Base-by-base conservation (phyloP, 352 stramenopile species). In the Poterioochromonas sp. region DNA sequence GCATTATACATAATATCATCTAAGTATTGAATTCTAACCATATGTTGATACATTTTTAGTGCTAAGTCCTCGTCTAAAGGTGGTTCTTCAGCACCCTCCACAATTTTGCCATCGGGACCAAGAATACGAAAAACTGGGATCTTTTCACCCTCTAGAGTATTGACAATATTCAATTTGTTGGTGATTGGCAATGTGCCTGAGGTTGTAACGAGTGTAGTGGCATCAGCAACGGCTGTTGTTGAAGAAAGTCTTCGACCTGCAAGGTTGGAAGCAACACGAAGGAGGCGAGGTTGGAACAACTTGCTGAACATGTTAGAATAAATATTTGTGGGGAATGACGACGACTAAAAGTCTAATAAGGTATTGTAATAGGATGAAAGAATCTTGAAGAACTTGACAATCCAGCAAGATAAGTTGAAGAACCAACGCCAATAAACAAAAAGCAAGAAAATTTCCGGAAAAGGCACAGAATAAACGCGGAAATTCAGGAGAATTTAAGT, bases 1-100 rank as follows among this genome's bases (percentile, higher is more conserved):
- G 93, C 92, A 79, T 95, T 90, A 37, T 84, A 84, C 1, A 74
- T 90, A 74, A 99, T 91, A 74, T 92, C 92, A 86, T 99, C 95
- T 93, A 99, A 98, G 43, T 90, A 88, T 84, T 96, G 83, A 2
- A 94, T 70, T 32, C 88, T 82, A 51, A 91, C 82, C 84, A 93
- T 93, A 80, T 87, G 88, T 49, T 82, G 86, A 85, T 95, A 96
- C 63, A 96, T 93, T 69, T 91, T 82, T 32, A 88, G 85, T 73
- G 89, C 91, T 34, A 92, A 34, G 12, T 94, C 90, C 32, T 85
- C 83, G 35, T 88, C 86, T 0, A 96, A 84, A 20, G 91, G 85
- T 0, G 89, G 88, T 68, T 94, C 86, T 35, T 85, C 79, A 0
- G 85, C 86, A 22, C 88, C 90, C 1, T 87, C 81, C 8, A 93